These are phyloP conservation scores for Aspergillus transmontanensis DNA, from an alignment of 2,329 filamentous ascomycete genomes.

Conservation along the genomic window DNA sequence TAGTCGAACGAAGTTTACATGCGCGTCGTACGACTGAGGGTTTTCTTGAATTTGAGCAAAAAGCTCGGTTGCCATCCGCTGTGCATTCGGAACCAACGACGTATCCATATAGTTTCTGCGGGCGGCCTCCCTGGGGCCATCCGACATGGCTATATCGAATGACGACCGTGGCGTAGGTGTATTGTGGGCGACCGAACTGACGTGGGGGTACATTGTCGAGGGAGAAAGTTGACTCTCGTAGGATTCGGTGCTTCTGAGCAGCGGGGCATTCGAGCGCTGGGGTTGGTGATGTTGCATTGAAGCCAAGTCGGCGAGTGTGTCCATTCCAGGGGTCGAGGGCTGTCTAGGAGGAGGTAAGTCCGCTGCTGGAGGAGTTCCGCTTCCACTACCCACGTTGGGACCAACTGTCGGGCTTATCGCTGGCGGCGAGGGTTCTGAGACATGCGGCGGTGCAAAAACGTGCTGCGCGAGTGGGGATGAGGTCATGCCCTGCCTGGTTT, in stretches of 20 bases:
- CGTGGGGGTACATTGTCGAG: slow-evolving; percentile 44
- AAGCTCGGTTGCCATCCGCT: slow-evolving; percentile 44
- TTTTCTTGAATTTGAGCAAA: slow-evolving; percentile 48
- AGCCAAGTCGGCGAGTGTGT: slow-evolving; percentile 51
- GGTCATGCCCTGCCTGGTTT: slow-evolving; percentile 37
- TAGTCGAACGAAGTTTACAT: slow-evolving; percentile 50
- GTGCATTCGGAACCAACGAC: slow-evolving; percentile 44
- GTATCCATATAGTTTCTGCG: slow-evolving; percentile 45
- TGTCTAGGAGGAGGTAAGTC: slow-evolving; percentile 41
- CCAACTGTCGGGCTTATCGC: slow-evolving; percentile 34
- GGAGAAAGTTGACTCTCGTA: slow-evolving; percentile 48
- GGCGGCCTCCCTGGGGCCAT: slow-evolving; percentile 42
- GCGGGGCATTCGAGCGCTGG: slow-evolving; percentile 41
- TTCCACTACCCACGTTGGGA: slow-evolving; percentile 30
- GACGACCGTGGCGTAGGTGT: slow-evolving; percentile 46
- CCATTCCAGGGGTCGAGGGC: slow-evolving; percentile 51
- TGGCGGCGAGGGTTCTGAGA: slow-evolving; percentile 42
- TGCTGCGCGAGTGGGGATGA: slow-evolving; percentile 48
- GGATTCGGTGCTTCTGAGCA: slow-evolving; percentile 42
- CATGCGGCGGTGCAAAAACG: slow-evolving; percentile 40
- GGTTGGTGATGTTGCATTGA: slow-evolving; percentile 51
- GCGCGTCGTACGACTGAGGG: slow-evolving; percentile 50
- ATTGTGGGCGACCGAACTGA: slow-evolving; percentile 39
- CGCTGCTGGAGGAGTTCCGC: slow-evolving; percentile 38
- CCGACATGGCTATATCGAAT: slow-evolving; percentile 49